These are phyloP conservation scores for Poronia punctata DNA, from an alignment of 495 filamentous ascomycete genomes.

Conservation along the genomic window DNA sequence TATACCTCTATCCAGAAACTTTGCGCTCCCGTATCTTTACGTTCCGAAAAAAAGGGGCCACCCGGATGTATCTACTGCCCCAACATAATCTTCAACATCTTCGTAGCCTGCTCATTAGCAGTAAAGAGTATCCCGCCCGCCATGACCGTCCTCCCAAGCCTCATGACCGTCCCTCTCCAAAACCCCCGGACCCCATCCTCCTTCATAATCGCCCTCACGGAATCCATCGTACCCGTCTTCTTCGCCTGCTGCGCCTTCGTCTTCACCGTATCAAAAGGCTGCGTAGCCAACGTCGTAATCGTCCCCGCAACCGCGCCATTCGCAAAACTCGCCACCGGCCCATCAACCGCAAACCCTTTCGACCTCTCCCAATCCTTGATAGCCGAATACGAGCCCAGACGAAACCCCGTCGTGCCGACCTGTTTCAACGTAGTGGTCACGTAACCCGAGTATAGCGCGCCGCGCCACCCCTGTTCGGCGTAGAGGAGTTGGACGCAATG, in stretches of 20 bases:
- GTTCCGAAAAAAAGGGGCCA: too few relatives aligned
- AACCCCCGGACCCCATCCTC: slow-evolving; percentile 55
- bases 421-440: slow-evolving; percentile 62
- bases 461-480: slow-evolving; percentile 38
- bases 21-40: too few relatives aligned
- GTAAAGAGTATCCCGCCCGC: slow-evolving; percentile 62
- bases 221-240: slow-evolving; percentile 46
- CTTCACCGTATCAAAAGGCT: slow-evolving; percentile 64
- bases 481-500: slow-evolving; percentile 47
- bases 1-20: background rate
- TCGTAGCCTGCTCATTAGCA: slow-evolving; percentile 48
- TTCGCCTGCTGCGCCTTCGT: slow-evolving; percentile 54
- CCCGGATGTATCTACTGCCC: too few relatives aligned
- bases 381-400: slow-evolving; percentile 62
- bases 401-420: slow-evolving; percentile 54
- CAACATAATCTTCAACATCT: slow-evolving; percentile 11
- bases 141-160: slow-evolving; percentile 54
- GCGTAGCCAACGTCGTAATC: slow-evolving; percentile 54
- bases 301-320: slow-evolving; percentile 56
- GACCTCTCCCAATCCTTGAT: slow-evolving; percentile 52
- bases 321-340: slow-evolving; percentile 39
- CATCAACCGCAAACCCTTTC: slow-evolving; percentile 32
- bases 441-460: slow-evolving; percentile 55
- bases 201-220: slow-evolving; percentile 40
- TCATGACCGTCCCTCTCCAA: slow-evolving; percentile 64